Evolutionary conservation across 1,284 basidiomycete species (phyloP), one percentile per base, ranked within the genome.

Genomic region (Cystobasidium slooffiae): DNA sequence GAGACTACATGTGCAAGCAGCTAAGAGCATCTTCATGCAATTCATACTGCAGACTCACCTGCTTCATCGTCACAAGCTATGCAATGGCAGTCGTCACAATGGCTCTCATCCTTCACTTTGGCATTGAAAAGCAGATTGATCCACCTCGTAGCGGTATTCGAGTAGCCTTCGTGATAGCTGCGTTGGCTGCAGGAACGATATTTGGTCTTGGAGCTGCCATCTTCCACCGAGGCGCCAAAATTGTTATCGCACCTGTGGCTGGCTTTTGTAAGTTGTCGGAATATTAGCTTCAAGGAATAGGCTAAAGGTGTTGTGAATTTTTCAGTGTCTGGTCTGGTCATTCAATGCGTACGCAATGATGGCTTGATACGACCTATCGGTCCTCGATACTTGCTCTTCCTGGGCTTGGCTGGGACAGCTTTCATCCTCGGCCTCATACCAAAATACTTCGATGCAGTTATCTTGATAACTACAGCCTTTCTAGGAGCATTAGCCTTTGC

Each of bases 11-110:
- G 31, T 24, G 16, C 20, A 49, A 24, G 7, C 10, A 43, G 16
- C 20, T 31, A 20, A 20, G 4, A 7, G 56, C 18, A 41, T 41
- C 49, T 47, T 80, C 67, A 75, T 75, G 63, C 75, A 69, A 52
- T 72, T n/a, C 43, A 47, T 14, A 56, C 12, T 70, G 75, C 81
- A 92, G 91, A 90, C 91, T 92, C n/a, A 93, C 93, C 8, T 90
- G 94, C 84, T 95, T 95, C 81, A 86, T 96, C 79, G 90, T 91
- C 77, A 92, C 94, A 58, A 94, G 93, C 82, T 97, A 96, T 83
- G 88, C 91, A 59, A 85, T 94, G 64, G 88, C 93, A 14, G 87
- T 97, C 75, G 88, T 92, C 80, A 92, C 92, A 81, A 86, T 93
- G 79, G 89, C 93, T 76, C 88, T 97, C 80, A 93, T 97, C 80